These are phyloP conservation scores for Mucor sp. DNA, from an alignment of 371 early-diverging fungal species.

Conservation along the genomic window DNA sequence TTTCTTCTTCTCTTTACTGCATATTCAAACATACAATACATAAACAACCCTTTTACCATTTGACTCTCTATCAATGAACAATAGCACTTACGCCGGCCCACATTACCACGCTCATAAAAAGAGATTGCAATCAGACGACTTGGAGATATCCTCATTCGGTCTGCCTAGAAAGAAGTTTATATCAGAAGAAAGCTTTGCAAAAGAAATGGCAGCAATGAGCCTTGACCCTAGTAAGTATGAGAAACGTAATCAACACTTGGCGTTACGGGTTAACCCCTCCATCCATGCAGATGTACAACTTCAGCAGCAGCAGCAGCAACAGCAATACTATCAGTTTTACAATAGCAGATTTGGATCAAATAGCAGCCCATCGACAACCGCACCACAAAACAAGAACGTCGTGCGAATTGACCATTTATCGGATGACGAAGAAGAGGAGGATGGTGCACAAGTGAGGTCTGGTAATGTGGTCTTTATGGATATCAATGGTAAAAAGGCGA, in stretches of 20 bases:
- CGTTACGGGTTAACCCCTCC: not conserved
- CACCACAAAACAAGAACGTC: slow-evolving; percentile 1
- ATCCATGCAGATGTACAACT: not conserved
- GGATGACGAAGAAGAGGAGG: slow-evolving; percentile 9
- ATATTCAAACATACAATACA: not conserved
- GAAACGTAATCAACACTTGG: too few species aligned
- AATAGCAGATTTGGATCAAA: not conserved
- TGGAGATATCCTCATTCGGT: not conserved
- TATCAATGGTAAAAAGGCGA: not conserved
- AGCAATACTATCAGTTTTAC: not conserved
- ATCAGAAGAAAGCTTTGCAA: slow-evolving; percentile 30
- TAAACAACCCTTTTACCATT: not conserved
- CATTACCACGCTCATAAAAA: not conserved
- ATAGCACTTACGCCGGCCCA: not conserved
- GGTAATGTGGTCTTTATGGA: not conserved
- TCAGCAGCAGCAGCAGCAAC: not conserved
- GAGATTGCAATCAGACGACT: not conserved
- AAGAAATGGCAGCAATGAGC: slow-evolving; percentile 31
- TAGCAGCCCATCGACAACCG: not conserved
- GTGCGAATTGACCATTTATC: slow-evolving; percentile 15
- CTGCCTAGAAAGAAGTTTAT: slow-evolving; percentile 25
- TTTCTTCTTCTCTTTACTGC: not conserved
- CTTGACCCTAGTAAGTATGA: slow-evolving; percentile 7
- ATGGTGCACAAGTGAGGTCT: not conserved
- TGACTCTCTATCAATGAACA: not conserved